Conservation (phyloP, 176 grass and related monocot species). For the Saccharum officinarum region DNA sequence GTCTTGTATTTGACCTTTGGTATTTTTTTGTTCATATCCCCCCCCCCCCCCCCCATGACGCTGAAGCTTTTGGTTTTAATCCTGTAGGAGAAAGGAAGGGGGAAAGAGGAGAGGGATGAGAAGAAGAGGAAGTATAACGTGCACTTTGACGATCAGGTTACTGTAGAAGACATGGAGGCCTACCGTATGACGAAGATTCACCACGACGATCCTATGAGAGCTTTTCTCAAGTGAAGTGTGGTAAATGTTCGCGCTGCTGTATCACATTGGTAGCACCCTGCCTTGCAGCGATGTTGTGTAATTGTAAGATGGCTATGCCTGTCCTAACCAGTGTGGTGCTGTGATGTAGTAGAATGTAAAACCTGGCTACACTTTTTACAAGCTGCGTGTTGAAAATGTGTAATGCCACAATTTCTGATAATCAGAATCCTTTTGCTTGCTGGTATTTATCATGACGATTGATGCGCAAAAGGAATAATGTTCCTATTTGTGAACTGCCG, state of each 20-base stretch:
- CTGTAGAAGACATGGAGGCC: slow-evolving; percentile 91
- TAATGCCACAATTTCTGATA: background rate
- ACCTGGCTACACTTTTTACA: background rate
- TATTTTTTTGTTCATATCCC: background rate
- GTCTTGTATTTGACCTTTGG: background rate
- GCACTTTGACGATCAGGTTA: slow-evolving; percentile 90
- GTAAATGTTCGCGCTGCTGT: background rate
- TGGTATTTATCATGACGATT: background rate
- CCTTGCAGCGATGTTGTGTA: background rate
- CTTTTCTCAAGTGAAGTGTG: slow-evolving; percentile 47
- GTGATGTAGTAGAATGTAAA: background rate
- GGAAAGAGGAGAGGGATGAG: slow-evolving; percentile 86
- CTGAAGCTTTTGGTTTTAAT: slow-evolving; percentile 39
- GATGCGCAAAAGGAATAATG: background rate
- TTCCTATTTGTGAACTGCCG: background rate
- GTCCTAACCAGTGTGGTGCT: background rate
- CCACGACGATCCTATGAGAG: slow-evolving; percentile 92
- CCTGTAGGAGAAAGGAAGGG: slow-evolving; percentile 73
- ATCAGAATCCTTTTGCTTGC: background rate
- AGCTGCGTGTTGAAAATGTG: background rate
- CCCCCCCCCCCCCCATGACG: background rate
- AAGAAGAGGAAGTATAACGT: slow-evolving; percentile 96
- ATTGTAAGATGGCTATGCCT: background rate
- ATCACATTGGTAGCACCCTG: background rate
- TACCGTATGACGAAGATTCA: slow-evolving; percentile 86